Percentiles rank a stretch among this genome's conserved stretches.
Conservation (phyloP, 2,329 filamentous ascomycete species). For the Calonectria crousiana region DNA sequence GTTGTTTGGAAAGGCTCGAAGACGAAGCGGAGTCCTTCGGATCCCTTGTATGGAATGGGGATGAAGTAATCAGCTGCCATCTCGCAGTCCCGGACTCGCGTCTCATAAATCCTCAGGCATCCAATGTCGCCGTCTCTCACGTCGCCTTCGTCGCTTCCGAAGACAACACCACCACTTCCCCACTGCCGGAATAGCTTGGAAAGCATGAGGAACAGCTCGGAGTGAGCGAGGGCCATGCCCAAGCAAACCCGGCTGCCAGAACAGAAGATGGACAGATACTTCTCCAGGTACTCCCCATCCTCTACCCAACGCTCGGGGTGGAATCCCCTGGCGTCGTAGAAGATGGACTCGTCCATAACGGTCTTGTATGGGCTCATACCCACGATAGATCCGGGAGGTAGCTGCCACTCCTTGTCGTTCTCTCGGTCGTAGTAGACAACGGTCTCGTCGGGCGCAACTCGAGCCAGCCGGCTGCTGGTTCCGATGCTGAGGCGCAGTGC, state of each 20-base stretch:
- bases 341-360: conserved; percentile 50
- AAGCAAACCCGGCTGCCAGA: conserved; percentile 52
- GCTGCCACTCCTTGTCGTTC: conserved; percentile 43
- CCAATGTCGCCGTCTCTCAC: conserved; percentile 49
- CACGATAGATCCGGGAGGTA: conserved; percentile 50
- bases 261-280: conserved; percentile 51
- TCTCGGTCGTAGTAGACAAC: conserved; percentile 46
- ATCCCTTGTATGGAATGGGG: conserved; percentile 53
- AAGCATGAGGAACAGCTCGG: conserved; percentile 53
- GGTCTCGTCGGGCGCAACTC: conserved; percentile 57
- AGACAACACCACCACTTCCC: conserved; percentile 50
- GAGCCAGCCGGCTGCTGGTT: conserved; percentile 61
- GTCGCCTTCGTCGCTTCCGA: conserved; percentile 48
- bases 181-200: conserved; percentile 54
- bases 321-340: conserved; percentile 49
- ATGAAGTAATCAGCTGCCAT: conserved; percentile 55
- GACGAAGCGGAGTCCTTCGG: conserved; percentile 50
- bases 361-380: conserved; percentile 54
- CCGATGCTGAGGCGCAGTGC: conserved; percentile 62
- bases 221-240: conserved; percentile 53
- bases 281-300: conserved; percentile 48
- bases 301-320: conserved; percentile 53
- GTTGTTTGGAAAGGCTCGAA: conserved; percentile 44
- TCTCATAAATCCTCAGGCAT: conserved; percentile 51
- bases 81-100: conserved; percentile 49